Conservation (phyloP, 805 yeast species). For the Priceomyces castillae region DNA sequence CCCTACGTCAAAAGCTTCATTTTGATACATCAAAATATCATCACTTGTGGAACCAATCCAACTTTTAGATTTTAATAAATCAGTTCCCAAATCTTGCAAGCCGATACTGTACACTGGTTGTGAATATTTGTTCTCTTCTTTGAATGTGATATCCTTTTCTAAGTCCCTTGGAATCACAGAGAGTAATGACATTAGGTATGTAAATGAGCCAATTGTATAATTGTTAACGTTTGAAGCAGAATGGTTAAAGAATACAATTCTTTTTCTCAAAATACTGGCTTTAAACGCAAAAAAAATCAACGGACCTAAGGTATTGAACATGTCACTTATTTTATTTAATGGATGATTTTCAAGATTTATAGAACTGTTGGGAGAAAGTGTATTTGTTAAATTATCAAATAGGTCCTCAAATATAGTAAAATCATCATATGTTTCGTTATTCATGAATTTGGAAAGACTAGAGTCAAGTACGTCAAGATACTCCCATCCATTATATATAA, state of each 20-base stretch:
- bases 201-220: constrained; percentile 40
- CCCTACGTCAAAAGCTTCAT: constrained; percentile 47
- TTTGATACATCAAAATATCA: constrained; percentile 56
- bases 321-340: constrained; percentile 38
- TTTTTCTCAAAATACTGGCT: constrained; percentile 54
- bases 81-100: constrained; percentile 47
- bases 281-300: constrained; percentile 63
- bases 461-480: constrained; percentile 28
- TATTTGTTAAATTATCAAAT: constrained; percentile 13
- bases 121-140: constrained; percentile 20
- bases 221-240: constrained; percentile 17
- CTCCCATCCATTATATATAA: constrained; percentile 38
- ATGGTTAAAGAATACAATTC: constrained; percentile 47
- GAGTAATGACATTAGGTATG: constrained; percentile 58
- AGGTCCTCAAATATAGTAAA: constrained; percentile 17
- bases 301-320: constrained; percentile 60
- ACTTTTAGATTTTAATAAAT: constrained; percentile 23
- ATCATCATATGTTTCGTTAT: constrained; percentile 14
- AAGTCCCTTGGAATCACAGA: constrained; percentile 62
- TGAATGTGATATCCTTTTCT: constrained; percentile 16
- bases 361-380: constrained; percentile 2
- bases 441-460: constrained; percentile 21
- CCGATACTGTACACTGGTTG: constrained; percentile 63
- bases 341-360: constrained; percentile 36
- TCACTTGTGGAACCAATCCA: constrained; percentile 67